phyloP scores from a whole-genome alignment of 768 basidiomycete species.

The Rossbeevera mucosa region DNA sequence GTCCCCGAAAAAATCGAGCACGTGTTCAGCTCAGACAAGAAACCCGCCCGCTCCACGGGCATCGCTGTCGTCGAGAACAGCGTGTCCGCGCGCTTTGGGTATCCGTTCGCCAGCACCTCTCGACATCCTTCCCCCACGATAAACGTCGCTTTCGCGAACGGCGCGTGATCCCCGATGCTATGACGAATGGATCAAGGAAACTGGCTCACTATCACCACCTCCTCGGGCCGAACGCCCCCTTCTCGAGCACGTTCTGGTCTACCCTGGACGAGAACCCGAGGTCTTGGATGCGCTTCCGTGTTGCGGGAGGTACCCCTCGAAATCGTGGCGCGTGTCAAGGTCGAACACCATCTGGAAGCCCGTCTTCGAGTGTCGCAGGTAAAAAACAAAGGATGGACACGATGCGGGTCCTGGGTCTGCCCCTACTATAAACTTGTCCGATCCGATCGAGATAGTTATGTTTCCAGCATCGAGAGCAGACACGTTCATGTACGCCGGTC shows the following conservation, averaged over 20 bases:
- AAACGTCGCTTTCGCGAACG: slow-evolving; percentile 45
- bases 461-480: slow-evolving; percentile 54
- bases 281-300: slow-evolving; percentile 18
- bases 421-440: slow-evolving; percentile 36
- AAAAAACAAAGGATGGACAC: slow-evolving; percentile 50
- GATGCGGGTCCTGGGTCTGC: slow-evolving; percentile 24
- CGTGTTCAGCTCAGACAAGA: slow-evolving; percentile 35
- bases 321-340: slow-evolving; percentile 49
- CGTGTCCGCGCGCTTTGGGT: slow-evolving; percentile 38
- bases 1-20: slow-evolving; percentile 52
- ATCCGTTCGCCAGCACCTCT: slow-evolving; percentile 35
- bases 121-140: slow-evolving; percentile 42
- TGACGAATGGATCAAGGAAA: neutral
- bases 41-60: slow-evolving; percentile 37
- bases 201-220: slow-evolving; percentile 52
- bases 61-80: slow-evolving; percentile 33
- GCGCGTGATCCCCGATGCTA: slow-evolving; percentile 41
- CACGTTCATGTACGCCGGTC: slow-evolving; percentile 50
- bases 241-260: slow-evolving; percentile 40
- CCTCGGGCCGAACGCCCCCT: slow-evolving; percentile 43
- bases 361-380: slow-evolving; percentile 43
- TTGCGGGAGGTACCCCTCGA: slow-evolving; percentile 35
- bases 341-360: slow-evolving; percentile 47
- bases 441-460: slow-evolving; percentile 36
- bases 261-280: neutral